A percentile compares a stretch with the other conserved stretches of the same genome.
These are phyloP conservation scores for Solanum sparsipilum DNA, from an alignment of 257 asterid species.

Conservation along the genomic window DNA sequence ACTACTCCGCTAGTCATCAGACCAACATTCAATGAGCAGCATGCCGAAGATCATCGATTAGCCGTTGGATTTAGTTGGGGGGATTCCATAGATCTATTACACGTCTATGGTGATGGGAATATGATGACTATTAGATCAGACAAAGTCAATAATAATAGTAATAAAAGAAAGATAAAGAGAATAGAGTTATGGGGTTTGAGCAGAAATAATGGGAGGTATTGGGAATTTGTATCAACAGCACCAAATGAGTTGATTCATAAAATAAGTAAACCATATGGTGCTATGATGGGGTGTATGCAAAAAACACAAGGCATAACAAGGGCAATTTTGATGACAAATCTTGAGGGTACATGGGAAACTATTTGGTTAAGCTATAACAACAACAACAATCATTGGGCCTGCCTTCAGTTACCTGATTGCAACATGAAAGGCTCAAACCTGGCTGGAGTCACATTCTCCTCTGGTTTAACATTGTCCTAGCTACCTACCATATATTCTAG, in stretches of 20 bases:
- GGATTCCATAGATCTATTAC: constrained; percentile 8
- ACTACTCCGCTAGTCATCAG: constrained; percentile 10
- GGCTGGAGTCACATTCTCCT: constrained; percentile 35
- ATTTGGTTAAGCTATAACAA: constrained; percentile 25
- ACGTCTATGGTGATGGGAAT: constrained; percentile 36
- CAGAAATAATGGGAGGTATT: constrained; percentile 12
- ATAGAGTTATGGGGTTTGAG: constrained; percentile 31
- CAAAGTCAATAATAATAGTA: neutral
- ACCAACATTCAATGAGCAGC: constrained; percentile 13
- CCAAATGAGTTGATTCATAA: constrained; percentile 18
- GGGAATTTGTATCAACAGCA: constrained; percentile 24
- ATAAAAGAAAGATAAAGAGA: constrained; percentile 7
- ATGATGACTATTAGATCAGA: constrained; percentile 18
- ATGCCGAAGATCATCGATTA: neutral
- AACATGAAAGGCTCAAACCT: constrained; percentile 31
- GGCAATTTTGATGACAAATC: constrained; percentile 29
- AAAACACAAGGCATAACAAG: constrained; percentile 11
- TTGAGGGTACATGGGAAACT: constrained; percentile 33
- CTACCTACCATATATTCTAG: neutral
- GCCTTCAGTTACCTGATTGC: constrained; percentile 20
- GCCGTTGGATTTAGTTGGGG: constrained; percentile 18
- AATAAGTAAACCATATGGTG: constrained; percentile 31
- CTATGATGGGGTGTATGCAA: constrained; percentile 39
- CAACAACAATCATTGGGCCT: constrained; percentile 5
- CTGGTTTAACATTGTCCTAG: constrained; percentile 15